Evolutionary conservation across 176 grass and related monocot genomes (phyloP), one percentile per base, ranked within the genome.

Genomic region (Thalia dealbata): DNA sequence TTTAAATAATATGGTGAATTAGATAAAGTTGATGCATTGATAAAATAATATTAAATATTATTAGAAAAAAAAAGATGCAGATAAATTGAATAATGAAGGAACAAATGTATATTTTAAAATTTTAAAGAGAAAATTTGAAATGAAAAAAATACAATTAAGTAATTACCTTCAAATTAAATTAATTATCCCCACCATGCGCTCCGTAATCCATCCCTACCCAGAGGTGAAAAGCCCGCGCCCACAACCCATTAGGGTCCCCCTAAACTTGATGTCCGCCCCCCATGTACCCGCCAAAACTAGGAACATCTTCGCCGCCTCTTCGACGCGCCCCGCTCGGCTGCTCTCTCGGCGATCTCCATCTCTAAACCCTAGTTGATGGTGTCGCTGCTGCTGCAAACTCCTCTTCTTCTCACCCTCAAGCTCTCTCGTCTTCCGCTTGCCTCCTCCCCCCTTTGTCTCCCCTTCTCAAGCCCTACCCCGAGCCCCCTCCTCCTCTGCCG

Each of bases 381-480:
- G 32, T 72, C 80, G 67, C 80, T 69, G 77, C 82, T 82, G 67
- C 80, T 69, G 77, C 82, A 73, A 71, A 56, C 51, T 0, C 67
- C 8, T 0, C 54, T 64, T 52, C 63, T 52, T 62, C 16, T 76
- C 35, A 44, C 70, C 30, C 26, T 63, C 75, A 69, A 55, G 14
- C 19, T 45, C 63, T 32, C 43, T 76, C 66, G 46, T 22, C 55
- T 55, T n/a, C 73, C 15, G 58, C 66, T 26, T 30, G 30, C 71
- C 69, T 26, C 13, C 61, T 60, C 3, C 63, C 30, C 80, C 63
- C 30, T 78, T 8, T 30, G 29, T 41, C 21, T 65, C 45, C 70
- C 80, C 42, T 70, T 46, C 42, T 52, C 71, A n/a, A 1, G 22
- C 32, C 60, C 22, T 73, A 62, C 16, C 65, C 75, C 22, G 41